phyloP scores from a whole-genome alignment of 768 basidiomycete genomes.

The Ramaria sp. region DNA sequence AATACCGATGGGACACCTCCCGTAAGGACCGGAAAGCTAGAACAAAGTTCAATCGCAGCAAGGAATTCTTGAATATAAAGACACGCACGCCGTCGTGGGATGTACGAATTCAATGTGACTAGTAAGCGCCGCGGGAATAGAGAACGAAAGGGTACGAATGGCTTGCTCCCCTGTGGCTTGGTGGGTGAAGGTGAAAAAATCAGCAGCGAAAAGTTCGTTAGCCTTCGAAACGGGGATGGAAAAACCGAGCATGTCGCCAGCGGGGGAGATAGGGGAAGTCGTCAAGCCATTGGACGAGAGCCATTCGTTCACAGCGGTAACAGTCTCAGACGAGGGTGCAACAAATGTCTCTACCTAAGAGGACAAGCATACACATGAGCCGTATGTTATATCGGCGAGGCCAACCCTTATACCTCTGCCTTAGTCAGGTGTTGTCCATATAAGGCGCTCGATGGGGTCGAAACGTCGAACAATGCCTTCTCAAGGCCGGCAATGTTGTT shows the following conservation, averaged over 20 bases:
- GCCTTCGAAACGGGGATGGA: constrained; percentile 18
- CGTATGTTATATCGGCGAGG: too few species aligned
- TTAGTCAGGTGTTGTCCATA: constrained; percentile 28
- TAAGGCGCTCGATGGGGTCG: constrained; percentile 23
- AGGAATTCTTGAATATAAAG: constrained; percentile 13
- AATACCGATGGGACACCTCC: not conserved
- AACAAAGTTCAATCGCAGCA: constrained; percentile 12
- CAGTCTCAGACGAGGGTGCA: constrained; percentile 16
- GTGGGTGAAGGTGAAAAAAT: constrained; percentile 19
- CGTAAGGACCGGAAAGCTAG: not conserved
- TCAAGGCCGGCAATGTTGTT: constrained; percentile 26
- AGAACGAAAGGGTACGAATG: constrained; percentile 21
- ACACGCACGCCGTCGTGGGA: constrained; percentile 20
- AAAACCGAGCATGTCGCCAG: constrained; percentile 21
- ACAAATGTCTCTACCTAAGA: constrained; percentile 20
- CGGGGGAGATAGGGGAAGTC: constrained; percentile 15
- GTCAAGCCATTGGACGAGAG: constrained; percentile 16
- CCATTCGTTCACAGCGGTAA: constrained; percentile 18
- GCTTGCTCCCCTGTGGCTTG: constrained; percentile 15
- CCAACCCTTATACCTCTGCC: constrained; percentile 22
- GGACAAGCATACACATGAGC: not conserved
- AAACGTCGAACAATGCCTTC: constrained; percentile 25
- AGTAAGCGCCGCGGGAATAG: constrained; percentile 17
- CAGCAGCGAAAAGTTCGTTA: constrained; percentile 19
- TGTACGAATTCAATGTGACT: constrained; percentile 19